Evolutionary conservation across 1,284 basidiomycete genomes (phyloP).

Genomic region (Ceratobasidium papillatum): DNA sequence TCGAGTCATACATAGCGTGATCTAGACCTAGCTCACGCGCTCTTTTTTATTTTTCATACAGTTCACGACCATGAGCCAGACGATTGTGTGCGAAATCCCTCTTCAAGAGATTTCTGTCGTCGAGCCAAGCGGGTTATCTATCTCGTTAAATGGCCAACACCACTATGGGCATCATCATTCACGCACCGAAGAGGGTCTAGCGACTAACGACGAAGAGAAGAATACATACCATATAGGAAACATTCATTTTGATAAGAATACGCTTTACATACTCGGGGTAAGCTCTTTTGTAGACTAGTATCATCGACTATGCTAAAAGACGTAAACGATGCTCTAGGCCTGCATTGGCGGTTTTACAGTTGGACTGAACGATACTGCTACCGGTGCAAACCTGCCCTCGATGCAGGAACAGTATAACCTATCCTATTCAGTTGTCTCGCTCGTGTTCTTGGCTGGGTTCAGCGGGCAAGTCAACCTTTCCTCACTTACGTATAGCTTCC

Average conservation of each 20-base stretch:
- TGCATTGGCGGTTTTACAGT: slow-evolving; percentile 19
- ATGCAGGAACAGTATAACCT: slow-evolving; percentile 26
- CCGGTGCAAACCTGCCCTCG: slow-evolving; percentile 30
- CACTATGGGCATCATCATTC: background rate
- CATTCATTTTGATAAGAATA: background rate
- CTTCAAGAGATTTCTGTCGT: slow-evolving; percentile 4
- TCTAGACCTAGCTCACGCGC: no score
- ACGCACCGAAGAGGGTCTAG: background rate
- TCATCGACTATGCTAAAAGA: background rate
- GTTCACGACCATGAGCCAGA: slow-evolving; percentile 15
- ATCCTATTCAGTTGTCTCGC: slow-evolving; percentile 25
- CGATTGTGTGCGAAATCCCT: background rate
- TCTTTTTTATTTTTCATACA: background rate
- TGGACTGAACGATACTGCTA: slow-evolving; percentile 20
- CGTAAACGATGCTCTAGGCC: slow-evolving; percentile 12
- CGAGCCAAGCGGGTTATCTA: background rate
- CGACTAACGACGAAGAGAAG: background rate
- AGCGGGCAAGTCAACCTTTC: background rate
- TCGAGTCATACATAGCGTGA: no score
- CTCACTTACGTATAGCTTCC: background rate
- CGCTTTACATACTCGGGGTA: slow-evolving; percentile 15
- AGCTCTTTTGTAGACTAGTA: background rate
- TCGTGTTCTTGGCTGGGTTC: slow-evolving; percentile 27
- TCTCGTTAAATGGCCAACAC: background rate
- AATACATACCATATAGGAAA: background rate